Evolutionary conservation across 2,329 filamentous ascomycete genomes (phyloP).

Genomic region (Xylaria sp.): DNA sequence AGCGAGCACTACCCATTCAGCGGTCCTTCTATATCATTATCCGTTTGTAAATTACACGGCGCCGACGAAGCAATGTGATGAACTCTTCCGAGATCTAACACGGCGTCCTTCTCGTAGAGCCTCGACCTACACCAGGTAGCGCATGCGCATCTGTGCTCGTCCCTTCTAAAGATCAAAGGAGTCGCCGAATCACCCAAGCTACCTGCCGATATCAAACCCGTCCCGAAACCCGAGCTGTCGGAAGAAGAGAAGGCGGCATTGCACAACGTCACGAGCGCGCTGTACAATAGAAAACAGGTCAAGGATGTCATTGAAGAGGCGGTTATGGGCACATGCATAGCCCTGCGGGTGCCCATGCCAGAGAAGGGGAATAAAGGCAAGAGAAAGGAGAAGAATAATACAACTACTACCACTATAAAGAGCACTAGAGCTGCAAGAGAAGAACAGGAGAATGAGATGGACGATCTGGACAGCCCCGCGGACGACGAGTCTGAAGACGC

Average conservation of each 20-base stretch:
- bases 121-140: constrained; percentile 69
- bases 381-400: constrained; percentile 44
- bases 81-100: constrained; percentile 17
- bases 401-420: background rate
- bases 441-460: constrained; percentile 36
- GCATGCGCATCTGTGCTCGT: constrained; percentile 65
- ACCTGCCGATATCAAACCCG: constrained; percentile 60
- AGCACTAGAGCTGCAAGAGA: constrained; percentile 32
- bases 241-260: constrained; percentile 63
- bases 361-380: constrained; percentile 55
- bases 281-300: constrained; percentile 65
- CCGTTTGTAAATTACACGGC: background rate
- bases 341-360: constrained; percentile 61
- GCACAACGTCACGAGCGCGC: constrained; percentile 69
- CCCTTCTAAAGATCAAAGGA: constrained; percentile 64
- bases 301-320: constrained; percentile 62
- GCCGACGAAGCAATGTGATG: background rate
- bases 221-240: constrained; percentile 62
- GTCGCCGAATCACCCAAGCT: constrained; percentile 63
- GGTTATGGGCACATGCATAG: constrained; percentile 60
- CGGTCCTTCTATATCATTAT: background rate
- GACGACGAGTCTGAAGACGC: constrained; percentile 43
- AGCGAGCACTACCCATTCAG: constrained; percentile 34
- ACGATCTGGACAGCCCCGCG: constrained; percentile 32
- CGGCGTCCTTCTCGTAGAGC: constrained; percentile 53